Base-by-base conservation (phyloP, 768 basidiomycete species). In the Boletus fagicola region DNA sequence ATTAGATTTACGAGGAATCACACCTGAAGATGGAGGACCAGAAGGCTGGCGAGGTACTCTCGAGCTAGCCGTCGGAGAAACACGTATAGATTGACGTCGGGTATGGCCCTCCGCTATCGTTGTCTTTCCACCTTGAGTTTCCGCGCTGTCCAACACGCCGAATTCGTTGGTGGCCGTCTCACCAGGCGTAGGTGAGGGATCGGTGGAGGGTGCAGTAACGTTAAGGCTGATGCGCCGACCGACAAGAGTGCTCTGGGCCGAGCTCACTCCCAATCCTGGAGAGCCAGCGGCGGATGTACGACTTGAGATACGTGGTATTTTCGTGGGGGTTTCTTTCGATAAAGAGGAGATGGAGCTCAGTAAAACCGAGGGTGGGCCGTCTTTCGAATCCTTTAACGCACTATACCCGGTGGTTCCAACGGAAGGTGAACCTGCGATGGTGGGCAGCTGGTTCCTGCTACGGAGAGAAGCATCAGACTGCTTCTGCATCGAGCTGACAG, bases 381-480 rank as follows among this genome's bases (percentile, higher is more conserved):
- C 87, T 63, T 80, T 83, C 11, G 71, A 65, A 33, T 87, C 86
- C 66, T 83, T 85, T 33, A 75, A 65, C 30, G 71, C 77, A 60
- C 79, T 79, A 46, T 78, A 78, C 43, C 78, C 81, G 15, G 77
- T 78, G 31, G 83, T 83, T 48, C 86, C 88, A 48, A 93, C 89
- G 13, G 94, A 95, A 5, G 94, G 94, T 4, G 94, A 95, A 33
- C 94, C 94, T 31, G 94, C 92, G 54, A 96, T 96, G 12, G 94
- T 94, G 10, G 93, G 94, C 11, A 96, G 76, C 63, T 87, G 84
- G 67, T 84, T 83, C 58, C 90, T 85, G 51, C 75, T 82, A 22
- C 92, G 87, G 51, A 92, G 80, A 31, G 92, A 92, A 7, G 84
- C 76, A 68, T 94, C 92, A 13, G 92, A 91, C 56, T 88, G 88